These are phyloP conservation scores for Neurospora crassa DNA, from an alignment of 2,329 filamentous ascomycete genomes.

Conservation along the genomic window DNA sequence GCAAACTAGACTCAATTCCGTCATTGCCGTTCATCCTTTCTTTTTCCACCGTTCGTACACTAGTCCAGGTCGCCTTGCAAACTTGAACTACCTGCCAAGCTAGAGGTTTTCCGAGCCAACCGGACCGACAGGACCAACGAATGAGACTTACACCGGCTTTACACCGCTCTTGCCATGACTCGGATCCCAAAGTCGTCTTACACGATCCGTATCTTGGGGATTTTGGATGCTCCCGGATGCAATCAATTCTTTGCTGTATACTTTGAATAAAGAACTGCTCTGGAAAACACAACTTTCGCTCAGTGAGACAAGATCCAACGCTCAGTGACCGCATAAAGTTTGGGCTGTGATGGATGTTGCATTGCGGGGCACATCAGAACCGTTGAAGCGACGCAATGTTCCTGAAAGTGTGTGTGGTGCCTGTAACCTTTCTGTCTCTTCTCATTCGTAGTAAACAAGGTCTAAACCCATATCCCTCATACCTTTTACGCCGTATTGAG, in stretches of 20 bases:
- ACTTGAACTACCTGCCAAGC: neutral
- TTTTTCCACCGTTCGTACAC: neutral
- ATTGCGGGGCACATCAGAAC: neutral
- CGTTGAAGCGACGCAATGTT: neutral
- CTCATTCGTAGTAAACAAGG: neutral
- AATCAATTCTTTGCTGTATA: neutral
- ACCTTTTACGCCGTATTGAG: neutral
- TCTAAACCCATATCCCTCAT: neutral
- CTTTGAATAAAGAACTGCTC: neutral
- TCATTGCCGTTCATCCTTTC: neutral
- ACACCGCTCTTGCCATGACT: neutral
- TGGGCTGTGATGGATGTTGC: neutral
- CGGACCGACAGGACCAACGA: neutral
- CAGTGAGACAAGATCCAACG: neutral
- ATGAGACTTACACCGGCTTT: neutral
- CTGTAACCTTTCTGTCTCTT: neutral
- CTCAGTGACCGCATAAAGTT: neutral
- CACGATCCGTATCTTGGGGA: too few species aligned
- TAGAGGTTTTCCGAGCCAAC: neutral
- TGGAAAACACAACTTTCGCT: neutral
- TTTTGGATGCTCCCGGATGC: neutral
- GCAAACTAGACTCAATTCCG: neutral
- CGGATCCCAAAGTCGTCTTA: neutral
- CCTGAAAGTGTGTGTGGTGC: neutral
- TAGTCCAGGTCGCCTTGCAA: too few species aligned